These are phyloP conservation scores for Trametes pubescens DNA, from an alignment of 1,284 basidiomycete species.

Conservation along the genomic window DNA sequence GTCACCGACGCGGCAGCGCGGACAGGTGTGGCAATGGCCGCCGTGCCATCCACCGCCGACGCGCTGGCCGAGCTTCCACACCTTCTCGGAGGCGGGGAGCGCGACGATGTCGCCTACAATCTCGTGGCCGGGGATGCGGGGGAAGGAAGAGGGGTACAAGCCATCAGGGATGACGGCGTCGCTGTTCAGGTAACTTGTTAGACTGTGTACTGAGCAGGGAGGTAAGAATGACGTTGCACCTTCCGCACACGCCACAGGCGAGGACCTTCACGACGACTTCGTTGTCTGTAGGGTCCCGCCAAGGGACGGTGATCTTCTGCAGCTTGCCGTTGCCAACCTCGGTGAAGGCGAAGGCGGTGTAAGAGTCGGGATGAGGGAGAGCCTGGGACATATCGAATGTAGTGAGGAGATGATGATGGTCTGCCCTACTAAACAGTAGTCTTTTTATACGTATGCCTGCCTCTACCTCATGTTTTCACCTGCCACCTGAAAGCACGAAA, in stretches of 20 bases:
- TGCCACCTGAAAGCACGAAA: too few relatives aligned
- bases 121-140: constrained; percentile 40
- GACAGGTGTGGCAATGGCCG: constrained; percentile 39
- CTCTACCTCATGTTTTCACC: too few relatives aligned
- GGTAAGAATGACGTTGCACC: constrained; percentile 17
- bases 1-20: constrained; percentile 35
- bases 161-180: constrained; percentile 33
- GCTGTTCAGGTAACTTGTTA: constrained; percentile 14
- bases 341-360: constrained; percentile 37
- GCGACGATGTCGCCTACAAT: constrained; percentile 41
- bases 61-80: constrained; percentile 40
- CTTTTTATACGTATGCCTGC: not conserved
- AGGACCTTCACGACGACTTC: constrained; percentile 39
- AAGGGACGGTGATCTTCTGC: constrained; percentile 32
- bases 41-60: constrained; percentile 42
- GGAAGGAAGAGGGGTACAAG: constrained; percentile 21
- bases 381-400: constrained; percentile 7
- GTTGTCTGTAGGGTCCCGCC: constrained; percentile 35
- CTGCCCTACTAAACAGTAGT: not conserved
- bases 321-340: constrained; percentile 29
- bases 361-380: constrained; percentile 30
- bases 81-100: constrained; percentile 28
- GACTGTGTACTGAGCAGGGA: not conserved
- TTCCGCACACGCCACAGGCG: constrained; percentile 40
- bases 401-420: not conserved